Conservation (phyloP, 495 filamentous ascomycete species). For the Penicillium ucsense region DNA sequence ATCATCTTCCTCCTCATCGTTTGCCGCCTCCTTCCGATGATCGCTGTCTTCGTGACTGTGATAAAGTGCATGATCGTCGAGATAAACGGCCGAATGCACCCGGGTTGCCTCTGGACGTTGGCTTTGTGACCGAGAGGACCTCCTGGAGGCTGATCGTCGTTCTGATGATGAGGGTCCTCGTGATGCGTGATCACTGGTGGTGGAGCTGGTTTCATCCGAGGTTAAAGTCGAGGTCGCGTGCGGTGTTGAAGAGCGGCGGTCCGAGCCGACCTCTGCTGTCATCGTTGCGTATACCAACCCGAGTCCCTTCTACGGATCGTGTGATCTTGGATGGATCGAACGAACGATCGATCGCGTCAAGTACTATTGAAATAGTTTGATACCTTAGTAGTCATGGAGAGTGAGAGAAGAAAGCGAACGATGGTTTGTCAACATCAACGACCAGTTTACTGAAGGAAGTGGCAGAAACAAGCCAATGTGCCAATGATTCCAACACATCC, state of each 20-base stretch:
- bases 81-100: slow-evolving; percentile 23
- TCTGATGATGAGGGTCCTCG: background rate
- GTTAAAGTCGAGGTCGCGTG: slow-evolving; percentile 3
- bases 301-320: too few relatives aligned
- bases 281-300: background rate
- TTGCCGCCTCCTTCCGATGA: background rate
- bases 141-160: slow-evolving; percentile 2
- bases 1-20: background rate
- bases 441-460: too few relatives aligned
- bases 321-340: too few relatives aligned
- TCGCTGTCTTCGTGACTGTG: slow-evolving; percentile 18
- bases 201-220: slow-evolving; percentile 3
- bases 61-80: slow-evolving; percentile 31
- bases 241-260: background rate
- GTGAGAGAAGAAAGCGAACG: too few relatives aligned
- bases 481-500: too few relatives aligned
- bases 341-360: too few relatives aligned
- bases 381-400: too few relatives aligned
- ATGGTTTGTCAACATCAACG: too few relatives aligned
- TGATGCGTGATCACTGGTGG: slow-evolving; percentile 4
- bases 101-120: slow-evolving; percentile 9
- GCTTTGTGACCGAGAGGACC: slow-evolving; percentile 3
- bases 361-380: too few relatives aligned
- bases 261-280: background rate
- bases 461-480: too few relatives aligned